Conservation (phyloP, 306 rosid species). For the Carpinus viminea region DNA sequence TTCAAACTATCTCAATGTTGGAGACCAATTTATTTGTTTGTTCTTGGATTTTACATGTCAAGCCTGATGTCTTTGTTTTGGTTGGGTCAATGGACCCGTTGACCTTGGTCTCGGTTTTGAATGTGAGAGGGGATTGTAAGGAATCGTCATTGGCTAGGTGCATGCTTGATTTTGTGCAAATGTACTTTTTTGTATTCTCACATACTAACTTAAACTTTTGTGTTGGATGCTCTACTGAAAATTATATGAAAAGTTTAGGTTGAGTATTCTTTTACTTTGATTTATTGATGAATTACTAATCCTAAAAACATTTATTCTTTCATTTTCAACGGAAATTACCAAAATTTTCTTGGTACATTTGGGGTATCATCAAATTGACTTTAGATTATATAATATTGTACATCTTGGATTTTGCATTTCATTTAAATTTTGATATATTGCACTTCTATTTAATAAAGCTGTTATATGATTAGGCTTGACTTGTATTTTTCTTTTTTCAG, state of each 20-base stretch:
- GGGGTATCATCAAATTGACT: not conserved
- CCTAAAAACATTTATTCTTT: not conserved
- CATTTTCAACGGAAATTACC: not conserved
- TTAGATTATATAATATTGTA: not conserved
- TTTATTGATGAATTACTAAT: not conserved
- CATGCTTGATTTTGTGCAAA: not conserved
- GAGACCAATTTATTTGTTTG: not conserved
- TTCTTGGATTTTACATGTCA: not conserved
- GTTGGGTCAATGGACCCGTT: not conserved
- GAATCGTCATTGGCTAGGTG: not conserved
- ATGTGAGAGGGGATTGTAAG: not conserved
- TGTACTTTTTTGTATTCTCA: not conserved
- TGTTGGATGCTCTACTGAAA: not conserved
- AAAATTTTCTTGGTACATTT: not conserved
- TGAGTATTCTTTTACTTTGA: not conserved
- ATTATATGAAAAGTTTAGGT: not conserved
- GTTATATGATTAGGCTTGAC: constrained; percentile 23
- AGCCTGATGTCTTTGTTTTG: not conserved
- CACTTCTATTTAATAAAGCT: constrained; percentile 20
- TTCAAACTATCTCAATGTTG: not conserved
- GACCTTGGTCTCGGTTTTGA: not conserved
- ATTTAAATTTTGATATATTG: not conserved
- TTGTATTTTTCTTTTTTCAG: constrained; percentile 43
- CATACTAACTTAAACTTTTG: not conserved
- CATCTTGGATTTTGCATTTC: not conserved